These are phyloP conservation scores for Agrocybe chaxingu DNA, from an alignment of 768 basidiomycete species.

Conservation along the genomic window DNA sequence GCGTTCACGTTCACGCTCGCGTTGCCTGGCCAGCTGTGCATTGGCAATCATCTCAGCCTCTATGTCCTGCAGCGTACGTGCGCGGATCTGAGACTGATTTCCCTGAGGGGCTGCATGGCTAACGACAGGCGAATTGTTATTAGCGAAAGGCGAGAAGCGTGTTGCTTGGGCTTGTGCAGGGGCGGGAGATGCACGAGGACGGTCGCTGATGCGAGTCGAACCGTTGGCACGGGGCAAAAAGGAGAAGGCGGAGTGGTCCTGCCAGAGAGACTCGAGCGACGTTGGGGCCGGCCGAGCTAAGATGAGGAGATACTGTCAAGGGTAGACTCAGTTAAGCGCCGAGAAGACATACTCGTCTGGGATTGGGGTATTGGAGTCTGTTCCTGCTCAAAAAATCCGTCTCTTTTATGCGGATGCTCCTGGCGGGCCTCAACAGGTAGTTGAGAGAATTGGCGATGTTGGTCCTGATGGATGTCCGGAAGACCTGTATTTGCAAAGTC, in stretches of 20 bases:
- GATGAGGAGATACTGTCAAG: conserved; percentile 2
- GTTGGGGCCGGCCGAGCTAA: conserved; percentile 33
- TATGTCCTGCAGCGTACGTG: conserved; percentile 75
- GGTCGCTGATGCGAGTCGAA: conserved; percentile 35
- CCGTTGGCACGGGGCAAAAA: conserved; percentile 58
- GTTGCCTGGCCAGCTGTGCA: conserved; percentile 34
- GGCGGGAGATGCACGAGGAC: conserved; percentile 29
- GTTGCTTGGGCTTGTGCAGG: conserved; percentile 21
- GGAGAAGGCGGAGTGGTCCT: conserved; percentile 75
- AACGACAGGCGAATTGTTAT: conserved; percentile 16
- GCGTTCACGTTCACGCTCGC: conserved; percentile 11
- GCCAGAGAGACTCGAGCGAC: conserved; percentile 77
- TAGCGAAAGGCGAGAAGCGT: conserved; percentile 39
- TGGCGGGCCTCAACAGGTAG: conserved; percentile 15
- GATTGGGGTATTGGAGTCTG: conserved; percentile 1
- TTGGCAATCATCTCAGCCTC: conserved; percentile 79
- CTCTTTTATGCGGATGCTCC: conserved; percentile 17
- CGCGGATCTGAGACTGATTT: conserved; percentile 30
- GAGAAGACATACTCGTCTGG: conserved; percentile 16
- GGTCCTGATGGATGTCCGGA: conserved; percentile 25
- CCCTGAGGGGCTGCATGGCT: conserved; percentile 33
- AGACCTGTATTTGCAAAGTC: conserved; percentile 64
- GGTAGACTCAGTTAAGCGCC: conserved; percentile 14
- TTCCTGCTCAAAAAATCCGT: conserved; percentile 12
- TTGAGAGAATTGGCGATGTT: conserved; percentile 18